A percentile compares a stretch with the other conserved stretches of the same genome.
Conservation (phyloP, 164 flowering plant species). For the Aristolochia contorta region DNA sequence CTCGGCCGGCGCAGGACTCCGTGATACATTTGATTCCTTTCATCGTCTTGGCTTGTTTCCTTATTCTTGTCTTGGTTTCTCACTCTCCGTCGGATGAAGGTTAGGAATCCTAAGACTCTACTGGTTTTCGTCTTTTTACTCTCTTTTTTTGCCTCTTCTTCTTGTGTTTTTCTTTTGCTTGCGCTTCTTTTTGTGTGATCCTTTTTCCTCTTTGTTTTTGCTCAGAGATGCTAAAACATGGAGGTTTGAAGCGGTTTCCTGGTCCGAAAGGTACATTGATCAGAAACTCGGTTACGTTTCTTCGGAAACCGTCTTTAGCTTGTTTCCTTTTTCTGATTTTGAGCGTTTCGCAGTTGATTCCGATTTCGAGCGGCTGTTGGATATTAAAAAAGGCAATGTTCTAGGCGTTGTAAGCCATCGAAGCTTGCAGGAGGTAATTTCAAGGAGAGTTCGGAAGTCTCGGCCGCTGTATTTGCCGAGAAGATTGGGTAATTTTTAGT, state of each 20-base stretch:
- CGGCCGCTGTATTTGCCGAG: conserved; percentile 15
- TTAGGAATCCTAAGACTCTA: not conserved
- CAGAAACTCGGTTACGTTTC: not conserved
- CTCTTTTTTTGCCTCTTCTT: not conserved
- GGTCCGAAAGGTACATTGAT: conserved; percentile 2
- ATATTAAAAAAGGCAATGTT: conserved; percentile 23
- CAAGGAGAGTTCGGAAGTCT: conserved; percentile 8
- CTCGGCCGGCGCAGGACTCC: not conserved
- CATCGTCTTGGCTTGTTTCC: conserved; percentile 8
- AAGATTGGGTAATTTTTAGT: conserved; percentile 39
- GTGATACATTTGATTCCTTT: conserved; percentile 10
- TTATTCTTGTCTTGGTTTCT: conserved; percentile 14
- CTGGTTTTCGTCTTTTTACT: not conserved
- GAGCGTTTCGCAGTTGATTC: not conserved
- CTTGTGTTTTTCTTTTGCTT: not conserved
- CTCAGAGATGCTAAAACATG: conserved; percentile 2
- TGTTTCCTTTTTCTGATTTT: not conserved
- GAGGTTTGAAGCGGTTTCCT: not conserved
- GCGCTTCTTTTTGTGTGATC: not conserved
- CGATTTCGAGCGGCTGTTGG: conserved; percentile 6
- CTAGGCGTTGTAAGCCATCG: conserved; percentile 38
- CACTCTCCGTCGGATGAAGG: conserved; percentile 11
- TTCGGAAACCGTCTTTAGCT: not conserved
- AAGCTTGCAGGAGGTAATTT: conserved; percentile 35
- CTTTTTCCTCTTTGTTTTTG: not conserved